A percentile compares a stretch with the other conserved stretches of the same genome.
These are phyloP conservation scores for Penicillium silybi DNA, from an alignment of 495 filamentous ascomycete species.

Conservation along the genomic window DNA sequence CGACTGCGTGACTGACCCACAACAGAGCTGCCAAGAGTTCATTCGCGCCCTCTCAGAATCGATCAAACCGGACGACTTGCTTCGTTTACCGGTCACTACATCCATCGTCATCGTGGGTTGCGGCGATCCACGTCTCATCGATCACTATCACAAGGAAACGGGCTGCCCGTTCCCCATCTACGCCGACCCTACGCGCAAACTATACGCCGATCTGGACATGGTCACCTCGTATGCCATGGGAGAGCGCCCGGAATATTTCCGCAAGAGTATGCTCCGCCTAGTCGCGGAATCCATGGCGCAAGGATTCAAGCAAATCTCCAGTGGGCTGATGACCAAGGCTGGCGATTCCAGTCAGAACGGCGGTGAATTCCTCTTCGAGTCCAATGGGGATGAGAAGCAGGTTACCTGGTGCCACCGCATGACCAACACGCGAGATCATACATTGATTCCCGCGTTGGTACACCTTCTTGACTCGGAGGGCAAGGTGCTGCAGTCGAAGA, in stretches of 20 bases:
- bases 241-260: constrained; percentile 62
- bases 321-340: constrained; percentile 55
- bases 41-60: constrained; percentile 58
- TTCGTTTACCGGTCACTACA: constrained; percentile 51
- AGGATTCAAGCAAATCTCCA: constrained; percentile 48
- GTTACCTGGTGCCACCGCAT: constrained; percentile 84
- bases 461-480: constrained; percentile 46
- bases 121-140: constrained; percentile 69
- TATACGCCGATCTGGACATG: constrained; percentile 76
- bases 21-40: constrained; percentile 60
- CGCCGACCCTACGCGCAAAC: constrained; percentile 64
- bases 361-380: constrained; percentile 80
- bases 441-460: constrained; percentile 61
- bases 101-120: constrained; percentile 73
- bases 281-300: constrained; percentile 52
- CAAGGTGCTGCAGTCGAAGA: constrained; percentile 1
- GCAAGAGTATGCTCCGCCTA: constrained; percentile 41
- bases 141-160: constrained; percentile 59
- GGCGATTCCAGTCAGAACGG: constrained; percentile 71
- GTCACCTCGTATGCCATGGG: constrained; percentile 58
- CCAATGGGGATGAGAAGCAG: constrained; percentile 30
- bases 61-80: constrained; percentile 48
- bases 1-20: neutral
- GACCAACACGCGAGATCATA: constrained; percentile 73
- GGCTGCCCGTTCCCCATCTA: constrained; percentile 75